Evolutionary conservation across 768 basidiomycete species (phyloP), one percentile per base, ranked within the genome.

Genomic region (Phylloporus arenicola): DNA sequence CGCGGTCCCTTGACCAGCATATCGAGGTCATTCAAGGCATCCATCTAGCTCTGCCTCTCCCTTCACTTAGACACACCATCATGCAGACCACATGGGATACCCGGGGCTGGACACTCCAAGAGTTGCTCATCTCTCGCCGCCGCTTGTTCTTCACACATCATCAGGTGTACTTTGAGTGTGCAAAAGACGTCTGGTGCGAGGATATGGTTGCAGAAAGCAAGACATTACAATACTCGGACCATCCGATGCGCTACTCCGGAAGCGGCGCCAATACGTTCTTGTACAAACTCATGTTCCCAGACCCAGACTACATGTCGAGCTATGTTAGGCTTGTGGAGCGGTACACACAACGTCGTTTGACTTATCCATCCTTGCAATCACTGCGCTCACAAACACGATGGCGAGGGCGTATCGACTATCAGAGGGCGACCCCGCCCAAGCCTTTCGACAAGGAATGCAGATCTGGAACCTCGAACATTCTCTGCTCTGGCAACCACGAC

Each of bases 71-170:
- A 14, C 29, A 43, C 8, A 17, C 13, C 10, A 10, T 43, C 5
- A 3, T 1, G 5, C 29, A 30, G 11, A 19, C 43, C 11, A 24
- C 14, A 9, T 43, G 43, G 43, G 13, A 25, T 14, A 47, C 50
- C 14, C 46, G 50, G 12, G 50, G 44, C 16, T 51, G 45, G 50
- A 51, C 50, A 0, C 33, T 47, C 25, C 45, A 51, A 6, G 50
- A 51, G 31, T 22, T 31, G 6, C 10, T 47, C 3, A 22, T 40
- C 30, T 38, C 35, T 20, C 24, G 25, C 13, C 45, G 45, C 13
- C 35, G 45, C 13, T 25, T 47, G 27, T 20, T 38, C 45, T 47
- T 47, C 27, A 47, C 45, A 7, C n/a, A 13, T 5, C 8, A 39
- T 3, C 45, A 47, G 14, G 35, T 19, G 12, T 39, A 39, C 25